Conservation (phyloP, 495 filamentous ascomycete genomes). For the Geoglossum glabrum region DNA sequence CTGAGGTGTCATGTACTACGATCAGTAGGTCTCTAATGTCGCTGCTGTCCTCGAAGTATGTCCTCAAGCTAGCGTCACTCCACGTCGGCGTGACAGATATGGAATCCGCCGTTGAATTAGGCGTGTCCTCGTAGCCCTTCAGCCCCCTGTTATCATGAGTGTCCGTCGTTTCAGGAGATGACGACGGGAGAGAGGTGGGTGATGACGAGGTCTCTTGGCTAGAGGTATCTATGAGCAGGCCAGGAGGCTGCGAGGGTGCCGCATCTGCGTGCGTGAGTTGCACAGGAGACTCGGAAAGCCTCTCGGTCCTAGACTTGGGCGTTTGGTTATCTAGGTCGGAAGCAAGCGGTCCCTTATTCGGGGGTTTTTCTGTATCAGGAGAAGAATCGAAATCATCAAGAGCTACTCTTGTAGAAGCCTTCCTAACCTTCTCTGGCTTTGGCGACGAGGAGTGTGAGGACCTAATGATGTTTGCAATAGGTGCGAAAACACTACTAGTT, state of each 20-base stretch:
- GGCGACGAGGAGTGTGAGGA: slow-evolving; percentile 17
- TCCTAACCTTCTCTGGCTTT: slow-evolving; percentile 29
- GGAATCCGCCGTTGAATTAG: slow-evolving; percentile 4
- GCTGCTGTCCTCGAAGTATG: slow-evolving; percentile 81
- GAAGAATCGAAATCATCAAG: slow-evolving; percentile 28
- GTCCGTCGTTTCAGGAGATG: slow-evolving; percentile 28
- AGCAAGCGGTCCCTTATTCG: slow-evolving; percentile 2
- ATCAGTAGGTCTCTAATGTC: slow-evolving; percentile 80
- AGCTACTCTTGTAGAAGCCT: slow-evolving; percentile 24
- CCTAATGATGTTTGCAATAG: slow-evolving; percentile 17
- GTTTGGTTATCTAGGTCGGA: slow-evolving; percentile 2
- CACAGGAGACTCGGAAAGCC: slow-evolving; percentile 59
- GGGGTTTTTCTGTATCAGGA: slow-evolving; percentile 14
- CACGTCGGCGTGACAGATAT: slow-evolving; percentile 31
- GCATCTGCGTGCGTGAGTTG: slow-evolving; percentile 39
- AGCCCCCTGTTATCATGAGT: not conserved
- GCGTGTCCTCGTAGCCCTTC: slow-evolving; percentile 7
- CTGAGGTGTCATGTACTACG: slow-evolving; percentile 77
- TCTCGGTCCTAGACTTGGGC: slow-evolving; percentile 19
- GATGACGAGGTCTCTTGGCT: slow-evolving; percentile 43
- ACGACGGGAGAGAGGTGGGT: slow-evolving; percentile 40
- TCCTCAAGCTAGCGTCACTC: slow-evolving; percentile 66
- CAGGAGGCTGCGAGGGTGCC: slow-evolving; percentile 23
- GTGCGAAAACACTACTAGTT: slow-evolving; percentile 5
- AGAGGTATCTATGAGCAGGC: slow-evolving; percentile 43